Percentiles rank a stretch among this genome's conserved stretches.
Conservation (phyloP, 2,329 filamentous ascomycete species). For the Phoma sp. region DNA sequence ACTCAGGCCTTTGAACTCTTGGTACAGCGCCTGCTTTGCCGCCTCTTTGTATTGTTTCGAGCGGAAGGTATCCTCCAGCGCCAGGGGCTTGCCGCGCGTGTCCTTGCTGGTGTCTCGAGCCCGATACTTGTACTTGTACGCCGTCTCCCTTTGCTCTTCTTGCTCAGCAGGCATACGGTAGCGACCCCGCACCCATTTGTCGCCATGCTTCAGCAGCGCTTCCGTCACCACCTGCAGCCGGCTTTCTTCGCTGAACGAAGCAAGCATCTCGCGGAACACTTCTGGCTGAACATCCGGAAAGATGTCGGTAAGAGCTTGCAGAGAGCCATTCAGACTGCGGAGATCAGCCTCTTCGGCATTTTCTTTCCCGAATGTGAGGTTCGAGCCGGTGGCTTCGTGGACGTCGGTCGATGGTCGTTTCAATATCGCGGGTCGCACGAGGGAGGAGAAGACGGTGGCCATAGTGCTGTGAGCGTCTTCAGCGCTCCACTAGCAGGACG, state of each 20-base stretch:
- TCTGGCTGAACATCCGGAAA: constrained; percentile 84
- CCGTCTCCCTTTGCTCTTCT: constrained; percentile 43
- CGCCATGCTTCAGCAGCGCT: constrained; percentile 73
- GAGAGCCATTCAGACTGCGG: constrained; percentile 70
- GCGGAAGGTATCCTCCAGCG: constrained; percentile 70
- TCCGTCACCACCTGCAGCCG: constrained; percentile 78
- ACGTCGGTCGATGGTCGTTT: constrained; percentile 22
- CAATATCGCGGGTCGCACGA: constrained; percentile 36
- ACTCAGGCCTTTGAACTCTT: constrained; percentile 77
- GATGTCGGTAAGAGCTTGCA: constrained; percentile 71
- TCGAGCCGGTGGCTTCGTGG: constrained; percentile 13
- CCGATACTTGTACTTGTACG: constrained; percentile 43
- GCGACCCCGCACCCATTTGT: constrained; percentile 73
- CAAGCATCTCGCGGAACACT: constrained; percentile 81
- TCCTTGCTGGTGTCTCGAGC: constrained; percentile 38
- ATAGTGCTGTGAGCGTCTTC: constrained; percentile 25
- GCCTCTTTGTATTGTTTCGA: constrained; percentile 71
- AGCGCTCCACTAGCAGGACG: constrained; percentile 6
- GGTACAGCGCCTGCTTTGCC: constrained; percentile 69
- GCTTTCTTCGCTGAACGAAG: constrained; percentile 76
- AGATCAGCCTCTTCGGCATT: constrained; percentile 65
- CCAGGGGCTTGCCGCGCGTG: constrained; percentile 51
- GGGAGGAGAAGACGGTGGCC: constrained; percentile 46
- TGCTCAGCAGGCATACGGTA: constrained; percentile 50
- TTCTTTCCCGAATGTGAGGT: constrained; percentile 13